Evolutionary conservation across 257 asterid species (phyloP), one percentile per base, ranked within the genome.

Genomic region (Primulina eburnea): DNA sequence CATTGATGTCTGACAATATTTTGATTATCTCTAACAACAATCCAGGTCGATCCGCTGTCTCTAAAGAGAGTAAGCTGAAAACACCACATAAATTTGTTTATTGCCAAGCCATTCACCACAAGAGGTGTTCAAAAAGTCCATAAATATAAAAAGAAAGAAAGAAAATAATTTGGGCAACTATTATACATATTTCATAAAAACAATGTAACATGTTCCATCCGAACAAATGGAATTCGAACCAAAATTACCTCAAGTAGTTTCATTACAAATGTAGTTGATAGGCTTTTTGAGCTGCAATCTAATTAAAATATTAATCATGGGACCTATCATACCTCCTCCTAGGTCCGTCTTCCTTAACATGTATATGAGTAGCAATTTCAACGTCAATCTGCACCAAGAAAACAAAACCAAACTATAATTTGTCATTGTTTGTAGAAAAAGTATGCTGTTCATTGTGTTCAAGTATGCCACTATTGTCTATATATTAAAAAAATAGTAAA

Each of bases 11-110:
- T 0, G 85, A 75, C 79, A 90, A 81, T 73, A 91, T 89, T 86
- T 89, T 89, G 85, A 94, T 75, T 69, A 94, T 75, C 83, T 94
- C 97, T 73, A 91, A 60, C 73, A 94, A 81, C 80, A 94, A 73
- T 66, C 99, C 99, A 2, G 97, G 87, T 65, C 97, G 94, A 78
- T 91, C 99, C 32, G 97, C 96, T 18, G 99, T 89, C 85, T 91
- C 99, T 65, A 94, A 66, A 65, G 67, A 83, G 75, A 94, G 97
- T 90, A 89, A 83, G 90, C 99, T 94, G 96, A 79, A 80, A 50
- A 16, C 57, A 16, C 21, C 1, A 50, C 18, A 50, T 4, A 14
- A 47, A 47, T 47, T 18, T 47, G 20, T 4, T 47, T 47, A 16
- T 47, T 16, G 56, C 20, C 52, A 40, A 11, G 5, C n/a, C 56